Conservation (phyloP, 306 rosid species). For the Canavalia gladiata region DNA sequence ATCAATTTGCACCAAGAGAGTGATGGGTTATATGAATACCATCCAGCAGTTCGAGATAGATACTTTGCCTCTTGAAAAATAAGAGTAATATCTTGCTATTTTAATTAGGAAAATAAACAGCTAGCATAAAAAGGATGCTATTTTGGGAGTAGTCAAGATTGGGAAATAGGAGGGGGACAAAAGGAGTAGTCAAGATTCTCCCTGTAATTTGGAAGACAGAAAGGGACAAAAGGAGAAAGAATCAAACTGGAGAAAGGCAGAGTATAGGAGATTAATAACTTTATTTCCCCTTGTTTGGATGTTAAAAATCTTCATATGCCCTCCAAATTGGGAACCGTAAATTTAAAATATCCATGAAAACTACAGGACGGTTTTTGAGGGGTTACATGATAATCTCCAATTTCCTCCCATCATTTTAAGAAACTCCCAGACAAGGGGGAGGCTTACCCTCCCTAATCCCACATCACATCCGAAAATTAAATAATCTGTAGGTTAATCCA, state of each 20-base stretch:
- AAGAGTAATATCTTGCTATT: neutral
- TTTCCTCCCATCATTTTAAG: neutral
- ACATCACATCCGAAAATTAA: neutral
- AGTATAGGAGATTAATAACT: neutral
- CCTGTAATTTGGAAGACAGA: neutral
- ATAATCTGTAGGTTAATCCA: neutral
- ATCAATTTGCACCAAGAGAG: constrained; percentile 15
- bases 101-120: constrained; percentile 21
- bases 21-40: neutral
- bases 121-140: constrained; percentile 19
- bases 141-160: no score
- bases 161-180: no score
- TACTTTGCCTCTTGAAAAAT: no score
- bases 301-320: constrained; percentile 19
- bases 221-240: constrained; percentile 6
- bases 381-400: neutral
- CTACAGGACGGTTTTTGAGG: neutral
- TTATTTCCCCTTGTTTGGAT: constrained; percentile 7
- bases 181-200: neutral
- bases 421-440: neutral
- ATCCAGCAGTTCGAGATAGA: neutral
- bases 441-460: neutral
- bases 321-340: neutral
- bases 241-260: neutral
- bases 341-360: neutral